Base-by-base conservation (phyloP, 78 protist genomes). In the Speleostelium caveatum region DNA sequence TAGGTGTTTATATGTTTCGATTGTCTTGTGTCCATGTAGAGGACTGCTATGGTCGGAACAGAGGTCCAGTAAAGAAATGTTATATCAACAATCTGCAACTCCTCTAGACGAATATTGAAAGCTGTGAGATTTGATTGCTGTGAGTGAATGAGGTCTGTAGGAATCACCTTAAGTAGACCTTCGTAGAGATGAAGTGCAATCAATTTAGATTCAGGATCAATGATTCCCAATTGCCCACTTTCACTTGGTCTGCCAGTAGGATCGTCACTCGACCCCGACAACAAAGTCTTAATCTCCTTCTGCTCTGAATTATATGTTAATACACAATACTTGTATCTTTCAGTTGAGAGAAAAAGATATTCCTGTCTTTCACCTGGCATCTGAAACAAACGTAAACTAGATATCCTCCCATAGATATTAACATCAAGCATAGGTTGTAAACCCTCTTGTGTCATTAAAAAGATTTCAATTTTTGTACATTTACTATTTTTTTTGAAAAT, bases 1-100 rank as follows among this genome's bases (percentile, higher is more conserved):
- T 95, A 93, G 33, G 98, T 96, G 39, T 42, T 63, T 16, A 96
- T 19, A 60, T 90, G 92, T 30, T 76, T 62, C 28, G 35, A 35
- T 12, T 87, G 94, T 59, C 86, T 51, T 21, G 94, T 42, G 65
- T 95, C 98, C 51, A 95, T 83, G 86, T 69, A 96, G 22, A 97
- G 94, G 2, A 93, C 65, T 24, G 77, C 95, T 17, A 97, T 22
- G 3, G 97, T 95, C 3, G 97, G 97, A n/a, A 5, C 24, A 14
- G 39, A 28, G 26, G 62, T 32, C 6, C 75, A 89, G 75, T 78
- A 38, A 33, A 95, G 86, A 65, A 95, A 94, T 55, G 51, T 39
- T 33, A 97, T 75, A 93, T 95, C 98, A 8, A 95, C 2, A 35
- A 97, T 94, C n/a, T 69, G 74, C 16, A 94, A 35, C 62, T 95